These are phyloP conservation scores for Syncephalastrum sp. DNA, from an alignment of 371 early-diverging fungal species.

Conservation along the genomic window DNA sequence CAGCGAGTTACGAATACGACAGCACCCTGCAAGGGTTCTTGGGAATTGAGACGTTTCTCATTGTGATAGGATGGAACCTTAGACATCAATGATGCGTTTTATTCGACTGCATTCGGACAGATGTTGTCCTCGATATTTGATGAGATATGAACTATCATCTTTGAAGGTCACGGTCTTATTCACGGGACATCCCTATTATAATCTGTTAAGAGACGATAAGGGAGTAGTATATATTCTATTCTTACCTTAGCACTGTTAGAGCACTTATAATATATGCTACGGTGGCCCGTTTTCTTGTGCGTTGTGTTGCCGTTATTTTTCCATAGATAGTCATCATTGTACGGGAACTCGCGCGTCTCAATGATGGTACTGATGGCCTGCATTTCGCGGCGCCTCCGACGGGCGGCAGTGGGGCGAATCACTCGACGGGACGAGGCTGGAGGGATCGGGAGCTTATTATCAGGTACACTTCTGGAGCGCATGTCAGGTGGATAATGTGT, in stretches of 20 bases:
- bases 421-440: constrained; percentile 8
- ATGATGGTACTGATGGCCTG: constrained; percentile 59
- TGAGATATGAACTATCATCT: constrained; percentile 49
- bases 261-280: constrained; percentile 61
- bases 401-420: not conserved
- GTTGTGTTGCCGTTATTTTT: constrained; percentile 63
- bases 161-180: constrained; percentile 60
- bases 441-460: constrained; percentile 14
- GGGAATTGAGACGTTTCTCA: too few relatives aligned
- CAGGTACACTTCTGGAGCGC: too few relatives aligned
- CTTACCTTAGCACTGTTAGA: constrained; percentile 43
- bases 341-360: constrained; percentile 51
- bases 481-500: too few relatives aligned
- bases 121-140: constrained; percentile 58
- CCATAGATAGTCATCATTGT: constrained; percentile 54
- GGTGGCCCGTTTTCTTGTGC: constrained; percentile 56
- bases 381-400: constrained; percentile 59
- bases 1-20: too few relatives aligned
- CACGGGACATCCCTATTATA: constrained; percentile 37
- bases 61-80: constrained; percentile 3
- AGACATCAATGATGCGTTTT: constrained; percentile 30
- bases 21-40: too few relatives aligned
- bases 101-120: constrained; percentile 44
- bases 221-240: not conserved
- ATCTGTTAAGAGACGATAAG: not conserved